Conservation (phyloP, 2,329 filamentous ascomycete species). For the Fusarium luffae region DNA sequence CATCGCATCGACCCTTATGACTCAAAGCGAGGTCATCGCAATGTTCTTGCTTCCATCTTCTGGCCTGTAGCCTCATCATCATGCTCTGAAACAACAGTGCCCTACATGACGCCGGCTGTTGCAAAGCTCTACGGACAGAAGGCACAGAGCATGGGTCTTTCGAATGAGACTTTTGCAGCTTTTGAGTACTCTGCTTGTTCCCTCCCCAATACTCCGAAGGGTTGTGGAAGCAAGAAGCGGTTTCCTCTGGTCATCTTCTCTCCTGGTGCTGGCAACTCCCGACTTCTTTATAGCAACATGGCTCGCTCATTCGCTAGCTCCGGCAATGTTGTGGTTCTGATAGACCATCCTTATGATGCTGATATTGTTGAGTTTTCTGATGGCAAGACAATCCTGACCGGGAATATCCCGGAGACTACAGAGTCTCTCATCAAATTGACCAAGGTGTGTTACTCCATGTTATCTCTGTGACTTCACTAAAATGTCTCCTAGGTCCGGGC, state of each 20-base stretch:
- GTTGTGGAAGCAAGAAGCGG: constrained; percentile 19
- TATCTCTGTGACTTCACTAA: fast-evolving
- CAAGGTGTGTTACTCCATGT: constrained; percentile 3
- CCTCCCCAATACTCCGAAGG: fast-evolving
- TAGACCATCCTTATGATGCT: constrained; percentile 63
- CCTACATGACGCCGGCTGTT: constrained; percentile 52
- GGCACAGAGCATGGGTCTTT: constrained; percentile 45
- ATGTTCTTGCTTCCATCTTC: constrained; percentile 48
- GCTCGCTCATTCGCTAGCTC: constrained; percentile 59
- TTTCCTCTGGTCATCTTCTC: constrained; percentile 54
- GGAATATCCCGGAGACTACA: constrained; percentile 20
- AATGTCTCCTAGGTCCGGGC: constrained; percentile 45
- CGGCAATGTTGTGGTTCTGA: constrained; percentile 58
- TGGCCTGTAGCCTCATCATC: constrained; percentile 44
- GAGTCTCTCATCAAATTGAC: constrained; percentile 32
- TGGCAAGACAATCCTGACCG: constrained; percentile 45
- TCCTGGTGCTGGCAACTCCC: constrained; percentile 56
- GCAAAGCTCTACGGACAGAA: constrained; percentile 46
- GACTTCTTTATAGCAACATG: constrained; percentile 57
- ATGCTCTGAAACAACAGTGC: constrained; percentile 32
- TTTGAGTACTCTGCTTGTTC: constrained; percentile 45
- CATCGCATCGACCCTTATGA: constrained; percentile 49
- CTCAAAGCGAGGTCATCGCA: constrained; percentile 37
- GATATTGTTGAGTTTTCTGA: constrained; percentile 59
- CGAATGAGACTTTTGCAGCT: constrained; percentile 46